phyloP scores from a whole-genome alignment of 257 asterid species.

The Linaria vulgaris region DNA sequence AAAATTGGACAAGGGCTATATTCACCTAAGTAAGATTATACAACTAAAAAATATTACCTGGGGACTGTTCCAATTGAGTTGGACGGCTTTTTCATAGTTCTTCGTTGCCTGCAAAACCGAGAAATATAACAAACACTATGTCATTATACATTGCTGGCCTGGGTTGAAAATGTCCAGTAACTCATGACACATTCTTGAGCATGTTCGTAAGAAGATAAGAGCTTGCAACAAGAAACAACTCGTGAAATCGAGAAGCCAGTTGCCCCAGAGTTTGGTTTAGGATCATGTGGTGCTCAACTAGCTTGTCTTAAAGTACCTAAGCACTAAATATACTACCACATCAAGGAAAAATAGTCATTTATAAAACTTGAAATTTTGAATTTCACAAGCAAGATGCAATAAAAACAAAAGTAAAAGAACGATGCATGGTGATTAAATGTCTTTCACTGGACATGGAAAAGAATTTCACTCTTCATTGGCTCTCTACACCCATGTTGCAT shows the following conservation, averaged over 20 bases:
- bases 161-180: conserved; percentile 10
- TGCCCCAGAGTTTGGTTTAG: conserved; percentile 13
- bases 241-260: conserved; percentile 17
- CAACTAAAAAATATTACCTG: conserved; percentile 57
- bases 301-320: background rate
- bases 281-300: conserved; percentile 9
- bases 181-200: conserved; percentile 20
- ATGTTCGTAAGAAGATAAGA: conserved; percentile 11
- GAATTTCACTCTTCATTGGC: background rate
- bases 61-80: conserved; percentile 99
- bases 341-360: background rate
- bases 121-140: conserved; percentile 24
- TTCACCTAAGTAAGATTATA: conserved; percentile 18
- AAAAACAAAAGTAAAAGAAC: no score
- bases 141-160: conserved; percentile 8
- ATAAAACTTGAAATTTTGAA: conserved; percentile 2
- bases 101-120: conserved; percentile 77
- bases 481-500: no score
- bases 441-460: conserved; percentile 5
- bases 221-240: background rate
- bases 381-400: conserved; percentile 20
- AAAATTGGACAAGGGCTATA: conserved; percentile 12
- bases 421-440: conserved; percentile 1
- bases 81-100: conserved; percentile 92
- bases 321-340: conserved; percentile 17